Base-by-base conservation (phyloP, 768 basidiomycete species). In the Kwoniella mangroviensis region DNA sequence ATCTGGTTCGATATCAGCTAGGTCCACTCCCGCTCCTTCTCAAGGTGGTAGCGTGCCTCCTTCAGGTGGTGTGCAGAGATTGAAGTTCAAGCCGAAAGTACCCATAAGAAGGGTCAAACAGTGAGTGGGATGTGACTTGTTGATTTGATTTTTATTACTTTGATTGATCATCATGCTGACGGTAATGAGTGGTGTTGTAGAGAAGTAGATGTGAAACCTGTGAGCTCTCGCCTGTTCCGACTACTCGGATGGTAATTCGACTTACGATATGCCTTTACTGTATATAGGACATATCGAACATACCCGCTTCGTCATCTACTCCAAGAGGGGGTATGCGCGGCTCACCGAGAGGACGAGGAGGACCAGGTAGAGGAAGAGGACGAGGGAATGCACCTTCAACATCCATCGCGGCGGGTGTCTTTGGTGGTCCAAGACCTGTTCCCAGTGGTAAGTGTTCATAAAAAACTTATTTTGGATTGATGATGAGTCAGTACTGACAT, bases 41-140 rank as follows among this genome's bases (percentile, higher is more conserved):
- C 34, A 40, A 3, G 59, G 53, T 24, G 67, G 67, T n/a, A 69
- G 67, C 21, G 66, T 61, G 12, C 61, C 67, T n/a, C 53, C 34
- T 49, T 13, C 68, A 22, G 62, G 68, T 17, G 62, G 62, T 12
- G 63, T 70, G 40, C 68, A 65, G 19, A 81, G 66, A 56, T n/a
- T 81, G 71, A 81, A 81, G 59, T 81, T 81, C 65, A 76, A 72
- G 75, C 79, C 79, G 1, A 75, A 69, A 40, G 71, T 77, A 17
- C 79, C 79, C 0, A 67, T 74, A 21, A 60, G 74, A 57, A 62
- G 69, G n/a, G 75, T 72, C 2, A 81, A 81, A 54, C 56, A 63
- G 77, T 79, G 65, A 61, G 75, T 75, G 15, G 21, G 17, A 42
- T 41, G 13, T n/a, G n/a, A 19, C 41, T 26, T 42, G 45, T 19